phyloP scores from a whole-genome alignment of 2,329 filamentous ascomycete genomes.

The Purpureocillium lavendulum region DNA sequence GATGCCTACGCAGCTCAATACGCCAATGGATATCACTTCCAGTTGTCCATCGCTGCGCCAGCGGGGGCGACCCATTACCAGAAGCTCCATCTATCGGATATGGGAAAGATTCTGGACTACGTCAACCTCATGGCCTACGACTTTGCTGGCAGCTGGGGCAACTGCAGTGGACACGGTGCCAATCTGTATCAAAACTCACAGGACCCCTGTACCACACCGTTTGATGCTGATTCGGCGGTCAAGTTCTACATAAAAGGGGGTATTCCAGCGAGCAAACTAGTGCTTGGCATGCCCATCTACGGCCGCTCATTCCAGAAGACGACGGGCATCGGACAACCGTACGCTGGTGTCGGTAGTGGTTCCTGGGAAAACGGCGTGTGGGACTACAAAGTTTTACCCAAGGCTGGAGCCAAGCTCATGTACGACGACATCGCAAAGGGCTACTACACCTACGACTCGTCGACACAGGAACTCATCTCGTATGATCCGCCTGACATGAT shows the following conservation, averaged over 20 bases:
- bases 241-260: constrained; percentile 53
- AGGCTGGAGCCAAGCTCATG: constrained; percentile 45
- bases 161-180: constrained; percentile 55
- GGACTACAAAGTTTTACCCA: constrained; percentile 72
- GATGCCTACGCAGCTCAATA: constrained; percentile 35
- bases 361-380: constrained; percentile 67
- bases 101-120: constrained; percentile 41
- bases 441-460: constrained; percentile 61
- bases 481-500: constrained; percentile 59
- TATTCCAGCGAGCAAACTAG: constrained; percentile 56
- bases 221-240: constrained; percentile 57
- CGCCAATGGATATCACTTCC: constrained; percentile 33
- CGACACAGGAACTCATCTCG: constrained; percentile 54
- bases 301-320: constrained; percentile 56
- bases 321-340: constrained; percentile 12
- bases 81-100: constrained; percentile 34
- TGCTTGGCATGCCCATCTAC: constrained; percentile 73
- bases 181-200: constrained; percentile 53
- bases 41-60: constrained; percentile 41
- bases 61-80: constrained; percentile 39
- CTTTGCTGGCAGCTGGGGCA: constrained; percentile 61
- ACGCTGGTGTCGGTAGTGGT: constrained; percentile 54
- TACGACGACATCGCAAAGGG: constrained; percentile 51
- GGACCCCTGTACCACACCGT: constrained; percentile 54
- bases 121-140: constrained; percentile 68